These are phyloP conservation scores for Aspergillus cejpii DNA, from an alignment of 2,329 filamentous ascomycete genomes.

Conservation along the genomic window DNA sequence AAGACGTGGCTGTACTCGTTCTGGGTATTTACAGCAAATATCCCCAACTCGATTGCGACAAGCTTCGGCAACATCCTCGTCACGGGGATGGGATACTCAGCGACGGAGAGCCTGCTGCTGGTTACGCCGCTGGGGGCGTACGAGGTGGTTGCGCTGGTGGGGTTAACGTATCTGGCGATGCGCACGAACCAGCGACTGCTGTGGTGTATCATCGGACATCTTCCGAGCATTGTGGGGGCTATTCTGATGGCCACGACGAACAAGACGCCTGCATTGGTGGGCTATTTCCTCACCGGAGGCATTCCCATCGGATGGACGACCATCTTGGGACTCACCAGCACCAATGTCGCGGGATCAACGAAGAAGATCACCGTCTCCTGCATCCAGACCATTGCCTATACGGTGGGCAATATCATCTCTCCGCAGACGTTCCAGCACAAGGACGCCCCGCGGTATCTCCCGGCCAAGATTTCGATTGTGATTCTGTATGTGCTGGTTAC, in stretches of 20 bases:
- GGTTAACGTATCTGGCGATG: conserved; percentile 35
- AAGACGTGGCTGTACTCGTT: conserved; percentile 34
- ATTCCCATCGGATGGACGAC: conserved; percentile 38
- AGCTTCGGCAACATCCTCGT: conserved; percentile 38
- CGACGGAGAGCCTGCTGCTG: conserved; percentile 30
- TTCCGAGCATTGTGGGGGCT: conserved; percentile 34
- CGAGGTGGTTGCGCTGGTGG: conserved; percentile 34
- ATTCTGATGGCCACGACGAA: conserved; percentile 37
- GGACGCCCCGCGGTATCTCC: conserved; percentile 28
- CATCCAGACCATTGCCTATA: conserved; percentile 35
- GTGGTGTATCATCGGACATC: conserved; percentile 33
- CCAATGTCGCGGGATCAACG: conserved; percentile 34
- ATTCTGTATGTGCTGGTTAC: conserved; percentile 26
- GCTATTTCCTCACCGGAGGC: conserved; percentile 36
- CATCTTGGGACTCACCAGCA: conserved; percentile 34
- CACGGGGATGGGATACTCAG: conserved; percentile 34
- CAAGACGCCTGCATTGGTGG: conserved; percentile 32
- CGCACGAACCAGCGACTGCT: conserved; percentile 31
- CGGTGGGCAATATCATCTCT: conserved; percentile 40
- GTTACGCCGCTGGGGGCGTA: conserved; percentile 37
- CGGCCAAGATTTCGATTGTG: conserved; percentile 25
- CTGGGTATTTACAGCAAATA: conserved; percentile 35
- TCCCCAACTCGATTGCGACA: conserved; percentile 35
- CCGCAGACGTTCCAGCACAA: conserved; percentile 39
- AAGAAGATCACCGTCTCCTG: conserved; percentile 34